phyloP scores from a whole-genome alignment of 371 early-diverging fungal genomes.

The Mortierella sp. region DNA sequence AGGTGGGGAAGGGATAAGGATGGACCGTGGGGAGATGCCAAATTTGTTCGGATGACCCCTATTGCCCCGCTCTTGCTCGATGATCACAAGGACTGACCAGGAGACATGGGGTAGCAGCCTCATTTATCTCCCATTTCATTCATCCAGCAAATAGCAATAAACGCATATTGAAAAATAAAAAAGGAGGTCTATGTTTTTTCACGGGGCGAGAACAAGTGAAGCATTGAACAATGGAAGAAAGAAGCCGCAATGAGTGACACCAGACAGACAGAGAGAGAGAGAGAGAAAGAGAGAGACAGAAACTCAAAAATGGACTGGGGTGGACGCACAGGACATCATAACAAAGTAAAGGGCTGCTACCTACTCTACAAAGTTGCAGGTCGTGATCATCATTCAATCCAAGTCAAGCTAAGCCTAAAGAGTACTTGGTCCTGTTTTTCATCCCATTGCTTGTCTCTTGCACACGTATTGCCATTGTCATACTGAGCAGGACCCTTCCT shows the following conservation, averaged over 20 bases:
- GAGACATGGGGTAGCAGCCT: background rate
- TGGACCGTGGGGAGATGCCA: background rate
- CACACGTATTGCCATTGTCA: background rate
- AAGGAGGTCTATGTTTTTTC: background rate
- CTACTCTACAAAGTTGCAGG: no score
- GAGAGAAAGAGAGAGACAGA: background rate
- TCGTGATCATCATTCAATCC: no score
- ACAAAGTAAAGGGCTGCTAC: no score
- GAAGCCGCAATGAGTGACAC: background rate
- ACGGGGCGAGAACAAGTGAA: background rate
- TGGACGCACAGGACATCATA: background rate
- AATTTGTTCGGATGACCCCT: conserved; percentile 9
- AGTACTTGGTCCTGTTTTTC: no score
- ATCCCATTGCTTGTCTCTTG: background rate
- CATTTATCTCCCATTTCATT: background rate
- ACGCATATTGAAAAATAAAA: background rate
- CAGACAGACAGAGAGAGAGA: conserved; percentile 3
- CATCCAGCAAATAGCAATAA: background rate
- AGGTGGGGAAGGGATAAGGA: background rate
- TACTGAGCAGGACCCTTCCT: background rate
- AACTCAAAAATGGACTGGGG: background rate
- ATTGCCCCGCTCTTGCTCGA: conserved; percentile 5
- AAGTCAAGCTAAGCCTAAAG: background rate
- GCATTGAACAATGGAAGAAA: background rate
- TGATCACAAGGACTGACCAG: background rate